Evolutionary conservation across 352 stramenopile genomes (phyloP).

Genomic region (Globisporangium polare): DNA sequence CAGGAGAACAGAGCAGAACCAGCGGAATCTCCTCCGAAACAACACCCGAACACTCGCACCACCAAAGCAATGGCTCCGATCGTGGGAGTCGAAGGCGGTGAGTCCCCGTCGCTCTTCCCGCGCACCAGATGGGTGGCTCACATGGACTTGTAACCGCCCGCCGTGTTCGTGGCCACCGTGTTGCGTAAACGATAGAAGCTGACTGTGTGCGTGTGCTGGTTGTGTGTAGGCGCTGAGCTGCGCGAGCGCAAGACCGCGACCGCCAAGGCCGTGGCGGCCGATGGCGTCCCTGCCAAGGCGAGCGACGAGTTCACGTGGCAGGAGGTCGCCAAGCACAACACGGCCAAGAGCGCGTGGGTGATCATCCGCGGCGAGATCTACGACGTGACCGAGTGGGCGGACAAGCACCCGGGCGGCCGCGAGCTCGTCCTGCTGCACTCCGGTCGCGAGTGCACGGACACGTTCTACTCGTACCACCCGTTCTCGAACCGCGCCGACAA

Average conservation of each 20-base stretch:
- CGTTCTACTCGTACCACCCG: conserved; percentile 90
- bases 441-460: conserved; percentile 82
- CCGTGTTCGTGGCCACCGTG: not conserved
- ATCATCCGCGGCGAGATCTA: conserved; percentile 94
- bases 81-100: conserved; percentile 8
- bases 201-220: not conserved
- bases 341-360: conserved; percentile 95
- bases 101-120: not conserved
- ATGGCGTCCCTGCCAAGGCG: conserved; percentile 15
- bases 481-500: conserved; percentile 83
- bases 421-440: conserved; percentile 81
- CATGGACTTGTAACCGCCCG: conserved; percentile 1
- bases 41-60: not conserved
- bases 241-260: conserved; percentile 52
- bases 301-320: conserved; percentile 86
- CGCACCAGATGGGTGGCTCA: not conserved
- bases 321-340: conserved; percentile 95
- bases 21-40: conserved; percentile 7
- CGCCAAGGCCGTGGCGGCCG: not conserved
- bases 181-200: conserved; percentile 1
- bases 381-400: conserved; percentile 89
- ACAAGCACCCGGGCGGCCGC: conserved; percentile 77
- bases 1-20: conserved; percentile 1
- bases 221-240: conserved; percentile 19
- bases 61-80: conserved; percentile 10